Evolutionary conservation across 495 filamentous ascomycete species (phyloP), one percentile per base, ranked within the genome.

Genomic region (Xylaria longipes): DNA sequence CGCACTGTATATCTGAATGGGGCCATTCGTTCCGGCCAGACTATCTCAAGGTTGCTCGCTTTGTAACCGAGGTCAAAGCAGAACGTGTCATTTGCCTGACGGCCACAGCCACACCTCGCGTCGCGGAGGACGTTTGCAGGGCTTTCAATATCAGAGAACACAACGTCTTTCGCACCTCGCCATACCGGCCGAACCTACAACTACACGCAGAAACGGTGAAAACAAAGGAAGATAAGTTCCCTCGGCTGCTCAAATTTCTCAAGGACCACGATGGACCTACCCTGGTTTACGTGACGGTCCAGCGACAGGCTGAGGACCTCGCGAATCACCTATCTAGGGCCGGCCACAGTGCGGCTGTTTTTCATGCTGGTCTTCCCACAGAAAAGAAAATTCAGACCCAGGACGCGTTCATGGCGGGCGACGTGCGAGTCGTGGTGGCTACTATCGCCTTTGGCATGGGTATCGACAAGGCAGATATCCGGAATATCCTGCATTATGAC

Each of bases 371-470:
- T 0, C 83, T 89, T 81, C 72, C 76, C 2, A 74, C 79, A 3
- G 79, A 82, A 5, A 37, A 65, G 5, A 84, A 88, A 65, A 79
- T 75, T 3, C 43, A 72, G 4, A 75, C 84, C 11, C 88, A 90
- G 71, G 85, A 89, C 1, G 76, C 79, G 1, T 90, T 90, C 69
- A 87, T 90, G 86, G 76, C 74, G 7, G 76, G 77, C 14, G 75
- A 77, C 5, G 76, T 85, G 48, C 70, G 83, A 9, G 83, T 88
- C 25, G 86, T 89, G 37, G 86, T 87, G 8, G 88, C 87, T 20
- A 90, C 88, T 0, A 89, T 90, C 68, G 88, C 88, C 12, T 89
- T 90, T 46, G 87, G 87, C 20, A 89, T 89, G 87, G 87, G 87
- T 1, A 88, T 89, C 35, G 87, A 89, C 70, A 90, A 90, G 72